Base-by-base conservation (phyloP, 345 rosid species). In the Laguncularia racemosa region DNA sequence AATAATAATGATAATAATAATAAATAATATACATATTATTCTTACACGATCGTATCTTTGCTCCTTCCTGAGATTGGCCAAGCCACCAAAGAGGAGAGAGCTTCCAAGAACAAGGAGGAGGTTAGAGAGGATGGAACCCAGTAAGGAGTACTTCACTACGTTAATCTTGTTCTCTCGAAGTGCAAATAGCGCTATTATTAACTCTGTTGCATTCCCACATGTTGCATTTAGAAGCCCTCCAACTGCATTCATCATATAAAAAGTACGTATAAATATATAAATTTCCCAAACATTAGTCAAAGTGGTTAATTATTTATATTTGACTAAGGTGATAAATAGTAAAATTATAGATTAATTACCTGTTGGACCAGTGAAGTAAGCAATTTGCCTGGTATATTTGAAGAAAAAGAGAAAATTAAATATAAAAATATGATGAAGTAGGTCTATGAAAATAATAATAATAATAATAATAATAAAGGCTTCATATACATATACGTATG, bases 201-300 rank as follows among this genome's bases (percentile, higher is more conserved):
- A 62, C 77, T 92, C 98, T 14, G 95, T 84, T 44, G 89, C 98
- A 69, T 92, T 92, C 6, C 98, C 98, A 55, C 98, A 92, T 13
- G 98, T 92, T 61, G 98, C 96, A 66, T 88, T 92, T 52, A 92
- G 73, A 14, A 92, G 79, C 46, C 98, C 98, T 50, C 98, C 98
- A 60, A 89, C 98, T 92, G 80, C 70, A 75, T n/a, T n/a, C n/a
- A n/a, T n/a, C n/a, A n/a, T n/a, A n/a, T n/a, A n/a, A n/a, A n/a
- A n/a, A n/a, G n/a, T n/a, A n/a, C n/a, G n/a, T n/a, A n/a, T n/a
- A n/a, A n/a, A n/a, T n/a, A n/a, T n/a, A n/a, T n/a, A n/a, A n/a
- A n/a, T n/a, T 17, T 57, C 59, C n/a, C 18, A 20, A 38, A 26
- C 15, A 44, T 3, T 2, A 8, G 18, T 10, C 28, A 23, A 23